These are phyloP conservation scores for Juncus effusus DNA, from an alignment of 176 grass and related monocot genomes.

Conservation along the genomic window DNA sequence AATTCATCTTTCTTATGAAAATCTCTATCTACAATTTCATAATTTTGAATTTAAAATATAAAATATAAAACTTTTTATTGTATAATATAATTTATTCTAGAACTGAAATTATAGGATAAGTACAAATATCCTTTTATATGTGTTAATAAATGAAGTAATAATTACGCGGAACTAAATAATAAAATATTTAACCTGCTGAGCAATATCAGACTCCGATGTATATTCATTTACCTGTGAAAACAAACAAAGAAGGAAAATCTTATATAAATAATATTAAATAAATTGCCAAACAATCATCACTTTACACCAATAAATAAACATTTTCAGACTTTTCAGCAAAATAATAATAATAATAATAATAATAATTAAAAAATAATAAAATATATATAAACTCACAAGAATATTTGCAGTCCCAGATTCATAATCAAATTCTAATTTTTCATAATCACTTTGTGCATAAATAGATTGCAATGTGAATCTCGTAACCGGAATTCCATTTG, in stretches of 20 bases:
- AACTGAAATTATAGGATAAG: no score
- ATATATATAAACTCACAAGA: conserved; percentile 38
- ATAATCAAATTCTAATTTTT: conserved; percentile 97
- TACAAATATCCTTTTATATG: conserved; percentile 7
- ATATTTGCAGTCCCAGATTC: conserved; percentile 96
- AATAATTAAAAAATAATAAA: conserved; percentile 1
- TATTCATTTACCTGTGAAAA: conserved; percentile 69
- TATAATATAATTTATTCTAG: no score
- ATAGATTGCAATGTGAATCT: conserved; percentile 90
- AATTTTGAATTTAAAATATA: neutral
- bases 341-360: neutral
- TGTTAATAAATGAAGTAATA: neutral
- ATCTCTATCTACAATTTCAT: conserved; percentile 71
- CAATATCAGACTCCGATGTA: conserved; percentile 77
- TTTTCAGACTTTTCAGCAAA: conserved; percentile 26
- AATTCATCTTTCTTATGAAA: conserved; percentile 87
- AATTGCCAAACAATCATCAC: neutral
- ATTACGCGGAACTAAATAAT: neutral
- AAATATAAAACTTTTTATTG: neutral
- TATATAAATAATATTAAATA: neutral
- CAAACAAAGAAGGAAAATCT: conserved; percentile 3
- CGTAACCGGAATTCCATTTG: conserved; percentile 90
- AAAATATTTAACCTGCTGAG: conserved; percentile 64
- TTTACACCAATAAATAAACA: conserved; percentile 14
- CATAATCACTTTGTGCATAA: conserved; percentile 92